Percentiles rank a stretch among this genome's conserved stretches.
Evolutionary conservation across 441 rosid genomes (phyloP).

Genomic region (Viola pubescens): DNA sequence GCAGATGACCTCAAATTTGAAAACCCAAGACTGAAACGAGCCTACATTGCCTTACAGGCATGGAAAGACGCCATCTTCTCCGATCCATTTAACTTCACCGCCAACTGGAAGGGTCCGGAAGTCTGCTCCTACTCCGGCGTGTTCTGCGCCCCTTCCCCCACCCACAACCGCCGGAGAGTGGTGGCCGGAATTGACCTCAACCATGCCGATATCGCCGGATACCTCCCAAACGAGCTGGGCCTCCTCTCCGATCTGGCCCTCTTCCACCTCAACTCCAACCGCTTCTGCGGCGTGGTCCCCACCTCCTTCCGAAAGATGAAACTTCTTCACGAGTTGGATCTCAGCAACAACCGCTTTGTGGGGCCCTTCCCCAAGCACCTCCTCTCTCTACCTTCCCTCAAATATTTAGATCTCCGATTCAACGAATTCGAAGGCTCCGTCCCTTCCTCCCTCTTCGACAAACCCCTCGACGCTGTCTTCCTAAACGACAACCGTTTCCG

Average conservation of each 20-base stretch:
- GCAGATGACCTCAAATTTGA: constrained; percentile 32
- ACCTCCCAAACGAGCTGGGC: constrained; percentile 65
- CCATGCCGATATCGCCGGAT: constrained; percentile 86
- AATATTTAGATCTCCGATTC: constrained; percentile 56
- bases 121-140: constrained; percentile 69
- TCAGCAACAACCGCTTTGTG: constrained; percentile 80
- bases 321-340: constrained; percentile 62
- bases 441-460: constrained; percentile 53
- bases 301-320: constrained; percentile 36
- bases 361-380: constrained; percentile 52
- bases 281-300: constrained; percentile 78
- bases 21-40: constrained; percentile 48
- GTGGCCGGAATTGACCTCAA: constrained; percentile 78
- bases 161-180: constrained; percentile 34
- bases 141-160: constrained; percentile 52
- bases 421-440: constrained; percentile 73
- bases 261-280: constrained; percentile 69
- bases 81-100: constrained; percentile 57
- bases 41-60: constrained; percentile 67
- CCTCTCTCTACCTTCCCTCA: constrained; percentile 42
- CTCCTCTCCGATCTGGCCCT: constrained; percentile 54
- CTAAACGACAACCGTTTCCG: constrained; percentile 71
- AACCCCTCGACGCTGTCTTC: constrained; percentile 59
- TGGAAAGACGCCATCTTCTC: constrained; percentile 72
- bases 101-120: constrained; percentile 55